These are phyloP conservation scores for Penicillium ochrochloron DNA, from an alignment of 495 filamentous ascomycete genomes.

Conservation along the genomic window DNA sequence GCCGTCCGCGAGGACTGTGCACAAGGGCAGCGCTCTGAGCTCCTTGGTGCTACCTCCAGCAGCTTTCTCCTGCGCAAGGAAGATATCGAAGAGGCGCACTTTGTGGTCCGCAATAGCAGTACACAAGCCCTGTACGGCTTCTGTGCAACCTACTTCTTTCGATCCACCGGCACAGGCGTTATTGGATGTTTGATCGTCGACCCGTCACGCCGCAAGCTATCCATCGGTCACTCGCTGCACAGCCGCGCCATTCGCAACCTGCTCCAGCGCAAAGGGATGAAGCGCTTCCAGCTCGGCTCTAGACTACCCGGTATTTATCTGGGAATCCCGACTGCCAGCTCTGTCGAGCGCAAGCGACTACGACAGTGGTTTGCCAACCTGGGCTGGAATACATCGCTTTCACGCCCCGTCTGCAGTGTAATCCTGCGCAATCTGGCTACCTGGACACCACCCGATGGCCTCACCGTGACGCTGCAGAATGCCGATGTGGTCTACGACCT, in stretches of 20 bases:
- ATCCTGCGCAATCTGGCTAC: conserved; percentile 66
- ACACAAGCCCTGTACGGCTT: conserved; percentile 88
- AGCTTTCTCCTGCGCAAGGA: conserved; percentile 73
- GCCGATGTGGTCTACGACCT: conserved; percentile 67
- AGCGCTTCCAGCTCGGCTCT: conserved; percentile 77
- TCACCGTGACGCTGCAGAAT: conserved; percentile 70
- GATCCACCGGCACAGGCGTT: conserved; percentile 69
- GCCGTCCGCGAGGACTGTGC: conserved; percentile 62
- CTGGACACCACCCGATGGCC: conserved; percentile 76
- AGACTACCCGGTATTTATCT: conserved; percentile 78
- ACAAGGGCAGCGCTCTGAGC: conserved; percentile 59
- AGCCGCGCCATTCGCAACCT: conserved; percentile 75
- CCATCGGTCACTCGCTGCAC: conserved; percentile 84
- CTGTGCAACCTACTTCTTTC: conserved; percentile 81
- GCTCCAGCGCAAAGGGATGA: conserved; percentile 69
- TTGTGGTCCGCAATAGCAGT: conserved; percentile 88
- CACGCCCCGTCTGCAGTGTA: conserved; percentile 67
- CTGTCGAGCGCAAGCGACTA: conserved; percentile 61
- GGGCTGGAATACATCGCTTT: conserved; percentile 69
- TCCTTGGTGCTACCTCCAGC: conserved; percentile 70
- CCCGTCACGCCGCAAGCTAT: conserved; percentile 78
- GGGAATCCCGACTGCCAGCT: conserved; percentile 70
- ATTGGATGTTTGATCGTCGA: conserved; percentile 85
- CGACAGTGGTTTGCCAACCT: conserved; percentile 70
- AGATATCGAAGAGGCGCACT: conserved; percentile 77